A percentile compares a stretch with the other conserved stretches of the same genome.
Evolutionary conservation across 805 yeast genomes (phyloP).

Genomic region (Candida xiaguanensis): DNA sequence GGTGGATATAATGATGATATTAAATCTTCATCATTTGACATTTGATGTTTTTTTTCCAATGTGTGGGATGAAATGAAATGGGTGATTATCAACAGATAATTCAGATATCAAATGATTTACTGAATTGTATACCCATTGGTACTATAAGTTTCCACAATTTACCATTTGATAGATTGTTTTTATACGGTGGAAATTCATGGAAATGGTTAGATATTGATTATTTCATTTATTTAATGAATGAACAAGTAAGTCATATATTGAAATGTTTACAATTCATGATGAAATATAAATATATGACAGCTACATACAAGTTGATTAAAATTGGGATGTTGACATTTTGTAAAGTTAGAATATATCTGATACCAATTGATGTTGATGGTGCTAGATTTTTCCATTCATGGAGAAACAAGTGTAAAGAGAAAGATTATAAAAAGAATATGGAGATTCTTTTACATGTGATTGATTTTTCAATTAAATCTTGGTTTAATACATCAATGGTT

Average conservation of each 20-base stretch:
- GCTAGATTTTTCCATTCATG: conserved; percentile 28
- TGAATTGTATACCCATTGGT: conserved; percentile 45
- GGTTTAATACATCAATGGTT: neutral
- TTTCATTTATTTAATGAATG: conserved; percentile 15
- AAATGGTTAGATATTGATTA: conserved; percentile 52
- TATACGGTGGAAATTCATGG: conserved; percentile 41
- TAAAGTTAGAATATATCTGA: conserved; percentile 42
- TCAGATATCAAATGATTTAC: conserved; percentile 37
- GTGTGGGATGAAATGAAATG: neutral
- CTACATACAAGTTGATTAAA: conserved; percentile 37
- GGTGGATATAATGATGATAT: conserved; percentile 84
- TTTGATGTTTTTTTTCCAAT: too few relatives aligned
- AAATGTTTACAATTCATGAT: conserved; percentile 43
- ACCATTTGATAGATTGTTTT: conserved; percentile 38
- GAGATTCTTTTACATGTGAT: conserved; percentile 31
- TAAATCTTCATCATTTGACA: conserved; percentile 25
- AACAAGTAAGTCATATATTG: conserved; percentile 20
- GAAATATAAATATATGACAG: conserved; percentile 35
- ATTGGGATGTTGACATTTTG: conserved; percentile 15
- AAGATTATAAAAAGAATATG: conserved; percentile 28
- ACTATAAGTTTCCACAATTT: conserved; percentile 39
- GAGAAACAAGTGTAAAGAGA: conserved; percentile 31
- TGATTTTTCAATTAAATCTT: conserved; percentile 31
- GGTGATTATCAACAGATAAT: conserved; percentile 22
- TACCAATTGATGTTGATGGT: conserved; percentile 44